phyloP scores from a whole-genome alignment of 2,329 filamentous ascomycete genomes.

The Massarina eburnea region DNA sequence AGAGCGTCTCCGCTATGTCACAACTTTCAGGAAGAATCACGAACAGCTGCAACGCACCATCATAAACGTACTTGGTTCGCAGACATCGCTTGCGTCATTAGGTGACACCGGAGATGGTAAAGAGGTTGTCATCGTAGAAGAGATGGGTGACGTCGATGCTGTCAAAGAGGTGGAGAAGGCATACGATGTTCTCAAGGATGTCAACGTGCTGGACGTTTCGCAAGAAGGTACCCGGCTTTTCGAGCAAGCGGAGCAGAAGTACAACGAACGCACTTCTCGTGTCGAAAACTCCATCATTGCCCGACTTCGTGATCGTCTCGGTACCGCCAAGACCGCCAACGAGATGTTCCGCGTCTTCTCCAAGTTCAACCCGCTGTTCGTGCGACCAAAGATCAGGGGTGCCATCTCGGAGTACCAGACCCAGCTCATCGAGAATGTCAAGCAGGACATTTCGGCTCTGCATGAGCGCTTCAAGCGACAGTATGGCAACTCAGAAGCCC shows the following conservation, averaged over 20 bases:
- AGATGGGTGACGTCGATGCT: conserved; percentile 95
- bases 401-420: conserved; percentile 98
- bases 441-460: conserved; percentile 87
- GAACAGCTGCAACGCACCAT: conserved; percentile 97
- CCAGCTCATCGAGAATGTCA: conserved; percentile 96
- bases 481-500: conserved; percentile 96
- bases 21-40: conserved; percentile 93
- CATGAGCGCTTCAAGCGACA: conserved; percentile 99
- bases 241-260: conserved; percentile 91
- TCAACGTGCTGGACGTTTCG: conserved; percentile 91
- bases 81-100: conserved; percentile 47
- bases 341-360: conserved; percentile 99
- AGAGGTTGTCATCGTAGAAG: conserved; percentile 73
- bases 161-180: conserved; percentile 95
- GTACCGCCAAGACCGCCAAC: conserved; percentile 93
- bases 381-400: conserved; percentile 97
- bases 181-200: conserved; percentile 90
- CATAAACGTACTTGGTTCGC: conserved; percentile 86
- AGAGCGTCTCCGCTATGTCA: conserved; percentile 87
- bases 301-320: conserved; percentile 84
- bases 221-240: conserved; percentile 86
- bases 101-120: conserved; percentile 33
- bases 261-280: conserved; percentile 94
- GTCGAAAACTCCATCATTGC: conserved; percentile 99
- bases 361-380: conserved; percentile 98